phyloP scores from a whole-genome alignment of 1,139 yeast species.

The Oligophagozyma castellii region DNA sequence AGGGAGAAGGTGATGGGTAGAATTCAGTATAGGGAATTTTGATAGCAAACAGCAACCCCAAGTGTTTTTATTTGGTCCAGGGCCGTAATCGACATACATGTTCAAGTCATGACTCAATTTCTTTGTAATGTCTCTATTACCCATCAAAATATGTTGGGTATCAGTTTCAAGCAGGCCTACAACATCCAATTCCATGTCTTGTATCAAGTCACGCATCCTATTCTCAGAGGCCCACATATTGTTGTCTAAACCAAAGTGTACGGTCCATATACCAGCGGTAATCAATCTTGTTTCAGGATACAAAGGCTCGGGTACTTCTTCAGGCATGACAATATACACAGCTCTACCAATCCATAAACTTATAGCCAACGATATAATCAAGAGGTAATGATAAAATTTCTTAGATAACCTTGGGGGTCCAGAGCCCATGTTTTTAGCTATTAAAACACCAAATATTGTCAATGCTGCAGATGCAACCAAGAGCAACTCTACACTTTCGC shows the following conservation, averaged over 20 bases:
- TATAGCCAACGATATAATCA: slow-evolving; percentile 28
- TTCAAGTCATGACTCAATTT: slow-evolving; percentile 84
- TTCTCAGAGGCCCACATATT: slow-evolving; percentile 97
- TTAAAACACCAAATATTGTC: slow-evolving; percentile 27
- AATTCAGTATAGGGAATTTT: slow-evolving; percentile 81
- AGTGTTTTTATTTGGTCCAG: slow-evolving; percentile 95
- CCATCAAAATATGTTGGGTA: slow-evolving; percentile 87
- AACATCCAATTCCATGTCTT: slow-evolving; percentile 79
- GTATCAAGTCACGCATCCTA: slow-evolving; percentile 71
- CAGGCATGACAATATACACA: slow-evolving; percentile 16
- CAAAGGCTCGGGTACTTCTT: slow-evolving; percentile 48
- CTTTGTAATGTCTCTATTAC: slow-evolving; percentile 88
- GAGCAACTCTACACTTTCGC: slow-evolving; percentile 79
- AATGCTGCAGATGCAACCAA: slow-evolving; percentile 38
- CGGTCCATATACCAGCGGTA: slow-evolving; percentile 96
- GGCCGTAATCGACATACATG: slow-evolving; percentile 93
- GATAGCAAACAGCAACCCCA: slow-evolving; percentile 95
- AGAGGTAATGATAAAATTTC: slow-evolving; percentile 25
- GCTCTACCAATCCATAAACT: slow-evolving; percentile 12
- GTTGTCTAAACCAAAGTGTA: slow-evolving; percentile 91
- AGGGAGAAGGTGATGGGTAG: slow-evolving; percentile 84
- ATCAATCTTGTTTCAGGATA: slow-evolving; percentile 64
- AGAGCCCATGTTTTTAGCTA: slow-evolving; percentile 3
- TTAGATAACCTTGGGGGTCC: slow-evolving; percentile 4
- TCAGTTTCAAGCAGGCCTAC: slow-evolving; percentile 86